phyloP scores from a whole-genome alignment of 2,329 filamentous ascomycete species.

The Colletotrichum sp. region DNA sequence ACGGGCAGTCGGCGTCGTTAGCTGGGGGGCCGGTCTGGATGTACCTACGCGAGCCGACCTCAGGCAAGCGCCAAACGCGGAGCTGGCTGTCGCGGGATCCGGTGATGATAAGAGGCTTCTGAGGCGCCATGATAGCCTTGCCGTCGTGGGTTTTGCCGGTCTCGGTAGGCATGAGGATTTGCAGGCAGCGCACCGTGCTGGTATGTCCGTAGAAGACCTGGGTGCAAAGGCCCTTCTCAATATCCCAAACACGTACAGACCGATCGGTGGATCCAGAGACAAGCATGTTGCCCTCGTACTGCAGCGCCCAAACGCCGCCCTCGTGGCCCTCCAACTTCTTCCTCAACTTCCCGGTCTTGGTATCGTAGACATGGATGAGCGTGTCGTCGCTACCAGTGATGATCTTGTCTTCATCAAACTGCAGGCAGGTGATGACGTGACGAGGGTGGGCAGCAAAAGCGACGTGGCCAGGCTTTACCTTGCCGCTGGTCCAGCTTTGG shows the following conservation, averaged over 20 bases:
- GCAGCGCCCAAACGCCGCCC: slow-evolving; percentile 95
- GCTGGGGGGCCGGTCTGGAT: slow-evolving; percentile 79
- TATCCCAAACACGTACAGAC: slow-evolving; percentile 99
- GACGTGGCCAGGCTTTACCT: slow-evolving; percentile 85
- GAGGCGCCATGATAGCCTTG: slow-evolving; percentile 83
- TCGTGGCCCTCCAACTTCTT: slow-evolving; percentile 91
- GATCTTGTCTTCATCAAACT: slow-evolving; percentile 98
- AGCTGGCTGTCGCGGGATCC: slow-evolving; percentile 94
- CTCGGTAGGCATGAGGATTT: slow-evolving; percentile 88
- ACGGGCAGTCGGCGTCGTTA: slow-evolving; percentile 83
- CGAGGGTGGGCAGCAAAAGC: slow-evolving; percentile 96
- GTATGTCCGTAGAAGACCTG: slow-evolving; percentile 98
- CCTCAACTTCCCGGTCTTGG: slow-evolving; percentile 85
- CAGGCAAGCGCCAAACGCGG: slow-evolving; percentile 91
- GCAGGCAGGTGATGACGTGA: slow-evolving; percentile 95
- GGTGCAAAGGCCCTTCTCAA: slow-evolving; percentile 88
- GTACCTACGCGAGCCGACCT: slow-evolving; percentile 76
- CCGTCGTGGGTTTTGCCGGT: slow-evolving; percentile 75
- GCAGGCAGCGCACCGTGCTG: slow-evolving; percentile 92
- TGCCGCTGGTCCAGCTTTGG: slow-evolving; percentile 88
- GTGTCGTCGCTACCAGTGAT: slow-evolving; percentile 97
- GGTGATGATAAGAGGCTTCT: slow-evolving; percentile 95
- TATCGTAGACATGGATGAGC: slow-evolving; percentile 97
- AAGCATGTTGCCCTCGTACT: slow-evolving; percentile 93
- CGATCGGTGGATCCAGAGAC: slow-evolving; percentile 96